phyloP scores from a whole-genome alignment of 495 filamentous ascomycete species.

The Aspergillus avenaceus region DNA sequence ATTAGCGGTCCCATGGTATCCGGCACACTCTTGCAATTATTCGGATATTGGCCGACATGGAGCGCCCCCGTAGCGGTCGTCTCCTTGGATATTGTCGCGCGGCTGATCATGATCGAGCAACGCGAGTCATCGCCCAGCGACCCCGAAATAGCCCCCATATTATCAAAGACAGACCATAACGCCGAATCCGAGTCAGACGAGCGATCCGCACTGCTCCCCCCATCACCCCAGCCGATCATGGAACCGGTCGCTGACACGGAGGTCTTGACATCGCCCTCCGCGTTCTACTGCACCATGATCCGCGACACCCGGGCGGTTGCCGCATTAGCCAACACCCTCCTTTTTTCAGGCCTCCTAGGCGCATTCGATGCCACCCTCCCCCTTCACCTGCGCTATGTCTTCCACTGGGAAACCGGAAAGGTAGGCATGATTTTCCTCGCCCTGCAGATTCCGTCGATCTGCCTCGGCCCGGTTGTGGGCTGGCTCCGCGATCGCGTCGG shows the following conservation, averaged over 20 bases:
- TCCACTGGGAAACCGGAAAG: slow-evolving; percentile 25
- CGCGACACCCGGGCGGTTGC: slow-evolving; percentile 18
- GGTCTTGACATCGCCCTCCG: background rate
- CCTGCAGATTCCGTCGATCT: slow-evolving; percentile 23
- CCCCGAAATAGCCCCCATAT: background rate
- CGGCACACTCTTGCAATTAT: slow-evolving; percentile 17
- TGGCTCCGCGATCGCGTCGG: slow-evolving; percentile 28
- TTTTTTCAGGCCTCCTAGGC: slow-evolving; percentile 14
- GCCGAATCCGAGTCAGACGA: background rate
- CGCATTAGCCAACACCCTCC: slow-evolving; percentile 19
- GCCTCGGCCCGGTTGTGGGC: slow-evolving; percentile 18
- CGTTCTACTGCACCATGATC: slow-evolving; percentile 17
- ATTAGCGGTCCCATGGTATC: slow-evolving; percentile 20
- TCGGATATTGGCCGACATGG: slow-evolving; percentile 7
- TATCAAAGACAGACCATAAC: background rate
- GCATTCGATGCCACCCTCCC: slow-evolving; percentile 28
- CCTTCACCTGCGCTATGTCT: slow-evolving; percentile 24
- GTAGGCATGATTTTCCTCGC: slow-evolving; percentile 26
- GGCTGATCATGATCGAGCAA: slow-evolving; percentile 10
- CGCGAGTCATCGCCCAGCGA: background rate
- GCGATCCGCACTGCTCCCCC: background rate
- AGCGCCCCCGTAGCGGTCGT: slow-evolving; percentile 1
- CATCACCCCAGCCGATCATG: background rate
- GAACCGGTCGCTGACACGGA: background rate
- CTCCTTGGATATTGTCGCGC: slow-evolving; percentile 1